Percentiles rank a stretch among this genome's conserved stretches.
phyloP scores from a whole-genome alignment of 2,329 filamentous ascomycete genomes.

The Botrytis deweyae region DNA sequence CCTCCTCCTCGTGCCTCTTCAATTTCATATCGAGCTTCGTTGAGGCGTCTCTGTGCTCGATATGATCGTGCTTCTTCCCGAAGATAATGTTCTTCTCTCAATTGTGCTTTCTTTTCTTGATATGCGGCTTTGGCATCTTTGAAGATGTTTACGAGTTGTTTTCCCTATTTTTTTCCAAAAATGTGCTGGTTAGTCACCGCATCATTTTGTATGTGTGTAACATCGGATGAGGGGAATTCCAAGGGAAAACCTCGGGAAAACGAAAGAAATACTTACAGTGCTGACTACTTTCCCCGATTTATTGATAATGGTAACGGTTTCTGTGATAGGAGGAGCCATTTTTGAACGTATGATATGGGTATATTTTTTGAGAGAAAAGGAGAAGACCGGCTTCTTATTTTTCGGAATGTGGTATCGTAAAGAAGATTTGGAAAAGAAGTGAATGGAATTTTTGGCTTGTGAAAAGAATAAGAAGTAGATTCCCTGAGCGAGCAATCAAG shows the following conservation, averaged over 20 bases:
- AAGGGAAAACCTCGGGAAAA: conserved; percentile 13
- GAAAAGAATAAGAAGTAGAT: conserved; percentile 2
- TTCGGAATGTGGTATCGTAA: not conserved
- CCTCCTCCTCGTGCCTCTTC: conserved; percentile 23
- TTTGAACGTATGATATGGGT: conserved; percentile 4
- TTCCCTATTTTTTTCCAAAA: conserved; percentile 59
- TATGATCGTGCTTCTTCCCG: conserved; percentile 57
- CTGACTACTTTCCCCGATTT: conserved; percentile 88
- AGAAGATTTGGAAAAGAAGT: not conserved
- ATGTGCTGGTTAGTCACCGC: conserved; percentile 22
- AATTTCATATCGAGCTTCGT: conserved; percentile 45
- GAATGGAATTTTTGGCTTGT: conserved; percentile 7
- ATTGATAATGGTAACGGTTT: conserved; percentile 88
- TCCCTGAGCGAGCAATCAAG: not conserved
- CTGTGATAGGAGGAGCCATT: conserved; percentile 45
- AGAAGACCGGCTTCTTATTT: conserved; percentile 17
- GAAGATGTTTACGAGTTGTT: conserved; percentile 85
- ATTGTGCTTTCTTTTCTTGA: conserved; percentile 79
- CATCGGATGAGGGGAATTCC: conserved; percentile 1
- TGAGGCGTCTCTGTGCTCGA: conserved; percentile 46
- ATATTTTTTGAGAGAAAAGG: not conserved
- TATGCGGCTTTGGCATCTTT: conserved; percentile 90
- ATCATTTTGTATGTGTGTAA: conserved; percentile 8
- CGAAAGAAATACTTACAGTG: conserved; percentile 60
- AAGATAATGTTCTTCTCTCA: conserved; percentile 68